Conservation (phyloP, 2,329 filamentous ascomycete genomes). For the Drechslerella coelobrocha region DNA sequence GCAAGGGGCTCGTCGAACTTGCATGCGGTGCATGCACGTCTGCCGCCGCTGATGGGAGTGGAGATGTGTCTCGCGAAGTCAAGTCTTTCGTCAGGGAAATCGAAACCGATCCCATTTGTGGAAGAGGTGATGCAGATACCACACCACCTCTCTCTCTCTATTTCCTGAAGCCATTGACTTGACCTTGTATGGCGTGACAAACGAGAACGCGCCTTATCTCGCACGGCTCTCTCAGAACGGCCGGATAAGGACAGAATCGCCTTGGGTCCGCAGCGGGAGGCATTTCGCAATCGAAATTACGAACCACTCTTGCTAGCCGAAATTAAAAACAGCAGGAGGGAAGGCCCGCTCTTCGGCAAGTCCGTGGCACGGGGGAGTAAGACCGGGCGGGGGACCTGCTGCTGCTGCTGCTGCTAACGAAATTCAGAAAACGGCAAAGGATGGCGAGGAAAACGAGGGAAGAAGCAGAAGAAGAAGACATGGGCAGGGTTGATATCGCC, state of each 20-base stretch:
- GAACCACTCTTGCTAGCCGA: slow-evolving; percentile 50
- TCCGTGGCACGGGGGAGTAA: neutral
- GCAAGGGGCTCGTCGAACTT: neutral
- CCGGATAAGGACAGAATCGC: slow-evolving; percentile 43
- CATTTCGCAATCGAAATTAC: slow-evolving; percentile 51
- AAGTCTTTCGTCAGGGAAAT: neutral
- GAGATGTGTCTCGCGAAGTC: neutral
- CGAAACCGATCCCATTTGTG: too few species aligned
- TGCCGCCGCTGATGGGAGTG: neutral
- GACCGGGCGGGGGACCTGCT: neutral
- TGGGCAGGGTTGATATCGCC: slow-evolving; percentile 26
- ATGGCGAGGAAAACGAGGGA: neutral
- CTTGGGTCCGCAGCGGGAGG: slow-evolving; percentile 46
- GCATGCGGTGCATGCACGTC: too few species aligned
- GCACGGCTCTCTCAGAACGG: slow-evolving; percentile 12
- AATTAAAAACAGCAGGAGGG: slow-evolving; percentile 38
- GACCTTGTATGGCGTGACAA: neutral
- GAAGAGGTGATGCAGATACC: too few species aligned
- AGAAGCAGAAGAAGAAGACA: slow-evolving; percentile 26
- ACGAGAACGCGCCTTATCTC: slow-evolving; percentile 8
- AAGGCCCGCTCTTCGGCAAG: slow-evolving; percentile 48
- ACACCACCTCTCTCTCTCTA: too few species aligned
- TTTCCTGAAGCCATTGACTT: neutral
- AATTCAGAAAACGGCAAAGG: slow-evolving; percentile 7
- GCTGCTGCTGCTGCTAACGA: neutral